phyloP scores from a whole-genome alignment of 345 rosid genomes.

The Brassica rapa region DNA sequence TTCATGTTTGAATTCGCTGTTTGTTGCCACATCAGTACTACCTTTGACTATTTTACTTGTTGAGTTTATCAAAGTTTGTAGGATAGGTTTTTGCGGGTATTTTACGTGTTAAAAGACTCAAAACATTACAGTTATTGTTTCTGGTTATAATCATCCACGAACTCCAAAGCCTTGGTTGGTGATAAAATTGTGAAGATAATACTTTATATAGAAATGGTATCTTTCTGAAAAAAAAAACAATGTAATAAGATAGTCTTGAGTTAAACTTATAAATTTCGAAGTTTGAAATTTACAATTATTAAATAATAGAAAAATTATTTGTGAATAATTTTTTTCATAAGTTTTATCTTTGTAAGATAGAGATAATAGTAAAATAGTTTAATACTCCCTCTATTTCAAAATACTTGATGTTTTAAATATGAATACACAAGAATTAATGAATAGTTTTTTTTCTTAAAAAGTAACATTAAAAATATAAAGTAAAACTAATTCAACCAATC shows the following conservation, averaged over 20 bases:
- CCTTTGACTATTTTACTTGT: slow-evolving; percentile 1
- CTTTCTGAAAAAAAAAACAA: not conserved
- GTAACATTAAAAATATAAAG: no score
- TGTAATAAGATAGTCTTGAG: no score
- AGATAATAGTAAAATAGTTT: not conserved
- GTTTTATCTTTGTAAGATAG: not conserved
- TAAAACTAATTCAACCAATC: no score
- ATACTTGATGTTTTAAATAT: no score
- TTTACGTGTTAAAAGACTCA: slow-evolving; percentile 13
- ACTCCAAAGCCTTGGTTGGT: slow-evolving; percentile 5
- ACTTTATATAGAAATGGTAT: not conserved
- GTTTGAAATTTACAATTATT: not conserved
- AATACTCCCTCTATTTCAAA: no score
- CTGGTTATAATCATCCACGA: slow-evolving; percentile 7
- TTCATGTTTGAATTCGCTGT: slow-evolving; percentile 4
- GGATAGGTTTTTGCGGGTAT: not conserved
- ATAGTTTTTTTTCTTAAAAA: no score
- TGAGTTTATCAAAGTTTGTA: not conserved
- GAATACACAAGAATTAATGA: no score
- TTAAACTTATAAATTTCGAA: no score
- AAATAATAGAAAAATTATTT: no score
- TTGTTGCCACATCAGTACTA: not conserved
- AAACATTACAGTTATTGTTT: not conserved
- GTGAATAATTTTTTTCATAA: no score
- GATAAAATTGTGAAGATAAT: not conserved